Base-by-base conservation (phyloP, 2,329 filamentous ascomycete genomes). In the Cordyceps farinosa region DNA sequence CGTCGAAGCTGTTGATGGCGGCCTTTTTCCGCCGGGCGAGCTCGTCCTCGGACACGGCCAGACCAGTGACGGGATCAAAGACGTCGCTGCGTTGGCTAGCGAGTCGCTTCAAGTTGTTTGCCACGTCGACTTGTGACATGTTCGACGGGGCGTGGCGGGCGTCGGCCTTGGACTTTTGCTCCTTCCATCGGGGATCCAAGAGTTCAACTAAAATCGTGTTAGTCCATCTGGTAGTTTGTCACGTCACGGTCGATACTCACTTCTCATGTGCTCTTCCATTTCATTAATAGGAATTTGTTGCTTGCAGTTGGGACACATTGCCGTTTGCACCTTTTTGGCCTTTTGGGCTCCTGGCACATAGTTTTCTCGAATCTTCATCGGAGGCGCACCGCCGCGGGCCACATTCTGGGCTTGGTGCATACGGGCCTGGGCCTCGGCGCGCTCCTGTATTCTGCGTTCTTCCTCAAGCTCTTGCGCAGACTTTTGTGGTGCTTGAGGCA, bases 31-130 rank as follows among this genome's bases (percentile, higher is more conserved):
- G 83, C 65, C 91, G 82, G 11, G 86, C 86, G 61, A 86, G 78
- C 71, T 91, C 90, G 73, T 96, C 92, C 67, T 91, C 87, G 4
- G 87, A 84, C 40, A 92, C 76, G 1, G 86, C 81, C 67, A 88
- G 82, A 1, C 90, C 90, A 0, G 88, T 88, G 17, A 85, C 82
- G 1, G 84, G 80, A 69, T 97, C 93, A 69, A 97, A 97, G 22
- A 97, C 85, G 70, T 97, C 94, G 67, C 85, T 89, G 53, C 94
- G 86, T 75, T 96, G 91, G 68, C 91, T 93, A 30, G 93, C 92
- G 58, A 98, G 82, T n/a, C 94, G 89, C 80, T 98, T 98, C 66
- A 98, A 84, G 73, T 98, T 97, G 74, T 92, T 93, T 58, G 92
- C 93, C 52, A 96, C 92, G 69, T 98, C 94, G 40, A 84, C 86